Conservation (phyloP, 345 rosid species). For the Boechera stricta region DNA sequence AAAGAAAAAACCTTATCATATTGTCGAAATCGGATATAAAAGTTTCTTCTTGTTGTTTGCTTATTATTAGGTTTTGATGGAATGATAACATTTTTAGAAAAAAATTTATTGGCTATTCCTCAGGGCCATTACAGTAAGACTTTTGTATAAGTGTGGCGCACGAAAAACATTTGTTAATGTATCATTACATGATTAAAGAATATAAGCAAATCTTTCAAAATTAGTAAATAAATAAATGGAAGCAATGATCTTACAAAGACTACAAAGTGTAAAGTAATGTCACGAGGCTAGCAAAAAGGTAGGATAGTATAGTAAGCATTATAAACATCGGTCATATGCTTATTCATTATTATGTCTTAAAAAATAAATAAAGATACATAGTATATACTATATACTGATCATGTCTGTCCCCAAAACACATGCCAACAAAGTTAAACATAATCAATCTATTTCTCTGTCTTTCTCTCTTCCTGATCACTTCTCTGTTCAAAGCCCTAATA, state of each 20-base stretch:
- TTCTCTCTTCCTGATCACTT: constrained; percentile 24
- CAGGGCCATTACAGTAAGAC: not conserved
- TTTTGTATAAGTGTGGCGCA: constrained; percentile 6
- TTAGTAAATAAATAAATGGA: not conserved
- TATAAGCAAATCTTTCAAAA: constrained; percentile 21
- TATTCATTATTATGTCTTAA: constrained; percentile 43
- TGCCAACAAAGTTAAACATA: constrained; percentile 44
- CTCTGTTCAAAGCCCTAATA: constrained; percentile 26
- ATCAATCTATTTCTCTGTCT: constrained; percentile 37
- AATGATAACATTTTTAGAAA: not conserved
- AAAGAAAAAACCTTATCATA: not conserved
- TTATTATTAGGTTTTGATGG: not conserved
- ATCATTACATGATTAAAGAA: constrained; percentile 4
- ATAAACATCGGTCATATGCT: constrained; percentile 42
- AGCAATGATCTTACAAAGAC: constrained; percentile 39
- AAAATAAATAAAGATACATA: constrained; percentile 21
- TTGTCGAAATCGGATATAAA: not conserved
- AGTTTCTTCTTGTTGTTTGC: constrained; percentile 1
- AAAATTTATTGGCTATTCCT: not conserved
- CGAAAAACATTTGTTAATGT: not conserved
- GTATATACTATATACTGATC: constrained; percentile 41
- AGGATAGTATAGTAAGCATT: constrained; percentile 30
- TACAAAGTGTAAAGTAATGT: constrained; percentile 41
- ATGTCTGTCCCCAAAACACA: constrained; percentile 44
- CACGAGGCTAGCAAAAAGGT: constrained; percentile 37